Conservation (phyloP, 495 filamentous ascomycete genomes). For the Neurospora sp. region DNA sequence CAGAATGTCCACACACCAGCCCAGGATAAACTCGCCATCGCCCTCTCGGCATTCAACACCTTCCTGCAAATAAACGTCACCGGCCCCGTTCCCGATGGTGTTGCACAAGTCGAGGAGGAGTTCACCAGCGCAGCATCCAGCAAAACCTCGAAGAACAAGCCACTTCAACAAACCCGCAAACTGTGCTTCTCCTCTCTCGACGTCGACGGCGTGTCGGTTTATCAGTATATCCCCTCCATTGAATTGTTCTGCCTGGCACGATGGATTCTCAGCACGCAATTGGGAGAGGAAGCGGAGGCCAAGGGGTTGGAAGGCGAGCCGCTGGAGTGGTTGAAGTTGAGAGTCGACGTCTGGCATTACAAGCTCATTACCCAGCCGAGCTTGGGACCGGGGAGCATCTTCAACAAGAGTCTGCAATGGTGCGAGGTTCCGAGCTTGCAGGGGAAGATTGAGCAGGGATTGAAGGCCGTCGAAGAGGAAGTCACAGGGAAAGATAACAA, state of each 20-base stretch:
- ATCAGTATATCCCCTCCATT: slow-evolving; percentile 70
- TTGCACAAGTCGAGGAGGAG: slow-evolving; percentile 15
- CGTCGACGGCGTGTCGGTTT: slow-evolving; percentile 78
- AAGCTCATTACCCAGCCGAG: slow-evolving; percentile 69
- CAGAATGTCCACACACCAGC: neutral
- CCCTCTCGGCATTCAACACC: slow-evolving; percentile 61
- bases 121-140: slow-evolving; percentile 16
- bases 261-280: slow-evolving; percentile 46
- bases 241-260: slow-evolving; percentile 75
- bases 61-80: slow-evolving; percentile 91
- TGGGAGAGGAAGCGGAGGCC: slow-evolving; percentile 5
- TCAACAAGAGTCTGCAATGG: slow-evolving; percentile 35
- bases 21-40: slow-evolving; percentile 39
- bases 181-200: slow-evolving; percentile 54
- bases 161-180: neutral
- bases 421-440: slow-evolving; percentile 41
- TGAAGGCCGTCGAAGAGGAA: slow-evolving; percentile 34
- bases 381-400: slow-evolving; percentile 41
- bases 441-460: slow-evolving; percentile 34
- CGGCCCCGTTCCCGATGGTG: slow-evolving; percentile 60
- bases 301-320: neutral
- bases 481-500: slow-evolving; percentile 28
- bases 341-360: slow-evolving; percentile 80
- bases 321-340: slow-evolving; percentile 45
- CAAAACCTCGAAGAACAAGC: neutral